Conservation (phyloP, 2,329 filamentous ascomycete genomes). For the Penicillium expansum region DNA sequence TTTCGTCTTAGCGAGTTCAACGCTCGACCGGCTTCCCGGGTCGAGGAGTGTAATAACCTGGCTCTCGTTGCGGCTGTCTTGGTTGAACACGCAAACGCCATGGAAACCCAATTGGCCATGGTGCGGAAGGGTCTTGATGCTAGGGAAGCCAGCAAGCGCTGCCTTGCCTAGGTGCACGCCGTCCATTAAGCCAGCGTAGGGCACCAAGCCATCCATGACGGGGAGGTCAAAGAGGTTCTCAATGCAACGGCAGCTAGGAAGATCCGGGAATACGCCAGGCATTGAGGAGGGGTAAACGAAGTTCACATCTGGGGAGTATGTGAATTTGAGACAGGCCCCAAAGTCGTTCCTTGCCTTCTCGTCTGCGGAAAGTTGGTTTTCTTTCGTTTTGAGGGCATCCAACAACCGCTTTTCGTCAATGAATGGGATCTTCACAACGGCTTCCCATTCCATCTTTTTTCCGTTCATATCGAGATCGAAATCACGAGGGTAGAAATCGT, state of each 20-base stretch:
- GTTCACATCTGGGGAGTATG: conserved; percentile 72
- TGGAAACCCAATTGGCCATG: conserved; percentile 79
- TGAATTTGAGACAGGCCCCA: conserved; percentile 89
- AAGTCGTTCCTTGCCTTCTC: conserved; percentile 86
- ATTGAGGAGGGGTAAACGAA: conserved; percentile 86
- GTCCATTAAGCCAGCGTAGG: conserved; percentile 76
- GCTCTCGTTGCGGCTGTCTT: conserved; percentile 94
- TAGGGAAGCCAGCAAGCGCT: conserved; percentile 92
- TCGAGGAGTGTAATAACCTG: conserved; percentile 84
- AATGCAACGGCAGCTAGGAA: conserved; percentile 81
- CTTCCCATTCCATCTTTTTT: conserved; percentile 99
- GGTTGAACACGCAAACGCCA: conserved; percentile 90
- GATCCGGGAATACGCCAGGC: conserved; percentile 83
- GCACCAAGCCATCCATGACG: conserved; percentile 82
- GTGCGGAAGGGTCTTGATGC: conserved; percentile 79
- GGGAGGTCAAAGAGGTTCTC: conserved; percentile 97
- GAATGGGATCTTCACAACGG: conserved; percentile 97
- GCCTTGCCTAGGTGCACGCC: conserved; percentile 77
- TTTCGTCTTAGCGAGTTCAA: conserved; percentile 71
- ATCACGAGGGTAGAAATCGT: conserved; percentile 96
- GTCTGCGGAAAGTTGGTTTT: conserved; percentile 70
- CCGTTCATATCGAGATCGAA: conserved; percentile 99
- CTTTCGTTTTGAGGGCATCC: conserved; percentile 79
- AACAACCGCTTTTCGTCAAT: conserved; percentile 89
- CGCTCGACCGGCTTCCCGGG: conserved; percentile 67